Evolutionary conservation across 1,284 basidiomycete species (phyloP), one percentile per base, ranked within the genome.

Genomic region (Xerocomus cyaneibrunnescens): DNA sequence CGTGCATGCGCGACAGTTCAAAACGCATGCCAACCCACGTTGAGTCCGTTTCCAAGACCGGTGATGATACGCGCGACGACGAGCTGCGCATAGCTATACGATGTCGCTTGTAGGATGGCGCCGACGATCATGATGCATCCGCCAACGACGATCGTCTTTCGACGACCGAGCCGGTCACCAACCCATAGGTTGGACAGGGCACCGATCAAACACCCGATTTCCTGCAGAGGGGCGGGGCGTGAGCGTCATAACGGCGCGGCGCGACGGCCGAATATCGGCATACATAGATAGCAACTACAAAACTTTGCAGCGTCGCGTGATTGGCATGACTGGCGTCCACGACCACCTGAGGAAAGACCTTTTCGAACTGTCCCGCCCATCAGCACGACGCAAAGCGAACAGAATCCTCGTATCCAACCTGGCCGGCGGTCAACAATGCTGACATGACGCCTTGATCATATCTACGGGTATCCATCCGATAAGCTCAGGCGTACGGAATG

Each of bases 11-110:
- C 3, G 8, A 16, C 1, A 7, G 13, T 19, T 34, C 7, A 1
- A 28, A 39, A 5, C 2, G 2, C 3, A 3, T 28, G 25, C 36
- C 17, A 62, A 38, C 77, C 34, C 48, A 81, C 81, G 60, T 87
- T 87, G 43, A 87, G 65, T 25, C 86, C 86, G 59, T 88, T 88
- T 10, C 86, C 84, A 17, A 88, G 46, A 34, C 79, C 79, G 35
- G 79, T 81, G 16, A 78, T 59, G 30, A 81, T 57, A 7, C 78
- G 70, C 14, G 76, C 78, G 4, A 79, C 74, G 32, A 80, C 77
- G 68, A 81, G 75, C 40, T 80, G 77, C 5, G 74, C 60, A 16
- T 78, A 73, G 30, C 71, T 73, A 45, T 74, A 79, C 23, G 80
- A 67, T 23, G 70, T 72, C 14, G 74, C 64, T 55, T 80, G 79